Evolutionary conservation across 2,329 filamentous ascomycete genomes (phyloP).

Genomic region (Microsporum canis): DNA sequence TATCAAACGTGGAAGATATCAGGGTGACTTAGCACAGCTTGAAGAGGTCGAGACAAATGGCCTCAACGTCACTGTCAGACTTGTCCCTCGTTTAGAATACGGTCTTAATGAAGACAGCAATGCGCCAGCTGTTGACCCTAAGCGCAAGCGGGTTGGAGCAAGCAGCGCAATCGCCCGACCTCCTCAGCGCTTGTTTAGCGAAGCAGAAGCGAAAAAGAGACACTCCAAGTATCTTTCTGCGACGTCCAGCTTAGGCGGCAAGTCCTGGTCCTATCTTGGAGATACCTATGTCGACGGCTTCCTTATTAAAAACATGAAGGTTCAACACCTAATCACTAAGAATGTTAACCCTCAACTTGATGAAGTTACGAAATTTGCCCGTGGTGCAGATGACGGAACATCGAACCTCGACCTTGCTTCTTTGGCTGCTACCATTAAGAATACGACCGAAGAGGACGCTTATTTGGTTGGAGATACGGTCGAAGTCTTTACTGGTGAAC

Average conservation of each 20-base stretch:
- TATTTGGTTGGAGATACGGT: slow-evolving; percentile 94
- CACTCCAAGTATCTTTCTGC: slow-evolving; percentile 53
- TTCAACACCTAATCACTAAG: slow-evolving; percentile 72
- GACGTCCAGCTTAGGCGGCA: slow-evolving; percentile 45
- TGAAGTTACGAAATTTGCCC: slow-evolving; percentile 89
- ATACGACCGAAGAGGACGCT: slow-evolving; percentile 64
- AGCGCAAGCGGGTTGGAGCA: slow-evolving; percentile 61
- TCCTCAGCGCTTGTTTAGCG: slow-evolving; percentile 83
- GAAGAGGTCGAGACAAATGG: slow-evolving; percentile 89
- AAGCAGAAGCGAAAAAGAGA: slow-evolving; percentile 81
- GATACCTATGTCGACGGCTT: slow-evolving; percentile 91
- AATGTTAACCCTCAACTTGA: slow-evolving; percentile 89
- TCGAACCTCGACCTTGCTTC: slow-evolving; percentile 89
- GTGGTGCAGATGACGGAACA: slow-evolving; percentile 78
- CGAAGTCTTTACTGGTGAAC: slow-evolving; percentile 90
- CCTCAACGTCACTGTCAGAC: slow-evolving; percentile 70
- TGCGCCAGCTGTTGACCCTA: slow-evolving; percentile 46
- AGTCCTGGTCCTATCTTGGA: slow-evolving; percentile 71
- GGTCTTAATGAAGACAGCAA: slow-evolving; percentile 69
- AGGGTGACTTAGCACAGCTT: slow-evolving; percentile 81
- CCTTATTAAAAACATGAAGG: slow-evolving; percentile 84
- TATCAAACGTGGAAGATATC: slow-evolving; percentile 69
- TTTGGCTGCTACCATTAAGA: slow-evolving; percentile 78
- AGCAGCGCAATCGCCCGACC: slow-evolving; percentile 55
- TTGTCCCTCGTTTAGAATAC: slow-evolving; percentile 87